Base-by-base conservation (phyloP, 345 rosid genomes). In the Acer negundo region DNA sequence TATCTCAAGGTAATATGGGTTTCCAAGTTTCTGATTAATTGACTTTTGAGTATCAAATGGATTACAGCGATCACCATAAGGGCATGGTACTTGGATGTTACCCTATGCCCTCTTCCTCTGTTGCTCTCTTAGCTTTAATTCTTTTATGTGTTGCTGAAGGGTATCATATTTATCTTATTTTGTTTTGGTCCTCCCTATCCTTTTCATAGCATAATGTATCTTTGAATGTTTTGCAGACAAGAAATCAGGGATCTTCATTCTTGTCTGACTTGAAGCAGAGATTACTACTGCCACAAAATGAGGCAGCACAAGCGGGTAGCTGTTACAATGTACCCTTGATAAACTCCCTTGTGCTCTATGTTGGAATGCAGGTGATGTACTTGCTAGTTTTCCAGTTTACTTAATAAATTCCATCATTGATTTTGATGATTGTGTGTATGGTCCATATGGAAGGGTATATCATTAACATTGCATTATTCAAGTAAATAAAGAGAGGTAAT, bases 311-410 rank as follows among this genome's bases (percentile, higher is more conserved):
- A 2, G 85, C 86, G 23, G 86, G 86, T 17, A 79, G 85, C 10
- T 83, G 78, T 8, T 85, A 83, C 80, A 81, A 83, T 61, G 85
- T 85, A 44, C 82, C 86, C 0, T 59, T 85, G 69, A 83, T 85
- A 23, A 85, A 81, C 75, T 85, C 86, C 28, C 83, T 81, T 20
- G 82, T 85, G 73, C 83, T 83, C 53, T 79, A 85, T 72, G 71
- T 82, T 46, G 88, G 86, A 74, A 81, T 85, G 85, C 86, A 81
- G 84, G 88, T 85, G 55, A 11, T 49, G 49, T 61, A 6, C 15
- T n/a, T 74, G 55, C 56, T 53, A 2, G 63, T 19, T 13, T 59
- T 63, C 11, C 55, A 16, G 11, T 8, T 58, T 10, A 71, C 17
- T 28, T 28, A 15, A 28, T 24, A 16, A 51, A 1, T 35, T 59